Percentiles rank a stretch among this genome's conserved stretches.
These are phyloP conservation scores for Metschnikowia aberdeeniae DNA, from an alignment of 805 yeast species.

Conservation along the genomic window DNA sequence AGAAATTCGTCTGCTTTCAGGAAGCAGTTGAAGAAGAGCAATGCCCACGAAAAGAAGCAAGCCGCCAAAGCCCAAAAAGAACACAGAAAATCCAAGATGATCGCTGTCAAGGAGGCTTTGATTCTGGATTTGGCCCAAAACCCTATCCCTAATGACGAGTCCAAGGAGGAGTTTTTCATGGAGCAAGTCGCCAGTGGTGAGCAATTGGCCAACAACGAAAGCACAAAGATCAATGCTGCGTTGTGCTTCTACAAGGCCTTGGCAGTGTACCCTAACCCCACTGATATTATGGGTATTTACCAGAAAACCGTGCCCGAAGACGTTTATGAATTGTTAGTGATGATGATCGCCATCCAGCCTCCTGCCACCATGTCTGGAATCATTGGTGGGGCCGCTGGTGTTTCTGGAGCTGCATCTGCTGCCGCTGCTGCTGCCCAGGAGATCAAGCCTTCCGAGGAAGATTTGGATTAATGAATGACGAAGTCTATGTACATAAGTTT, in stretches of 20 bases:
- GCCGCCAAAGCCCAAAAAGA: conserved; percentile 52
- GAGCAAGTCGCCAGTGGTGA: conserved; percentile 83
- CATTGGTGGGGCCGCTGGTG: conserved; percentile 38
- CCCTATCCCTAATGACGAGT: conserved; percentile 69
- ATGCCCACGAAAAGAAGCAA: conserved; percentile 56
- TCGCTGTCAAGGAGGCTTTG: conserved; percentile 58
- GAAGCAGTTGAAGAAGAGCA: conserved; percentile 60
- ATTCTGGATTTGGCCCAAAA: conserved; percentile 59
- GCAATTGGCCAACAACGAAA: conserved; percentile 62
- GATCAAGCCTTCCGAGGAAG: conserved; percentile 16
- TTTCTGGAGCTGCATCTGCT: conserved; percentile 24
- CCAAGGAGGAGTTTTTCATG: conserved; percentile 75
- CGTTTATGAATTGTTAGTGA: conserved; percentile 76
- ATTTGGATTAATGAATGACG: conserved; percentile 16
- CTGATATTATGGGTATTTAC: conserved; percentile 83
- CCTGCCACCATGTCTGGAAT: conserved; percentile 74
- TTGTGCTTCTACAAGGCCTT: conserved; percentile 89
- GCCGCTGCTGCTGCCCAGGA: conserved; percentile 22
- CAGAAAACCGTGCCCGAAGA: conserved; percentile 83
- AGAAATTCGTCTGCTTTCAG: conserved; percentile 82
- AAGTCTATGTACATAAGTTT: conserved; percentile 1
- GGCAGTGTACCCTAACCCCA: conserved; percentile 90
- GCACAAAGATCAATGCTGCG: conserved; percentile 78
- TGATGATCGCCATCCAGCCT: conserved; percentile 88
- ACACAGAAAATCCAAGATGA: conserved; percentile 57